phyloP scores from a whole-genome alignment of 352 stramenopile species.

The Phytophthora gonapodyides region DNA sequence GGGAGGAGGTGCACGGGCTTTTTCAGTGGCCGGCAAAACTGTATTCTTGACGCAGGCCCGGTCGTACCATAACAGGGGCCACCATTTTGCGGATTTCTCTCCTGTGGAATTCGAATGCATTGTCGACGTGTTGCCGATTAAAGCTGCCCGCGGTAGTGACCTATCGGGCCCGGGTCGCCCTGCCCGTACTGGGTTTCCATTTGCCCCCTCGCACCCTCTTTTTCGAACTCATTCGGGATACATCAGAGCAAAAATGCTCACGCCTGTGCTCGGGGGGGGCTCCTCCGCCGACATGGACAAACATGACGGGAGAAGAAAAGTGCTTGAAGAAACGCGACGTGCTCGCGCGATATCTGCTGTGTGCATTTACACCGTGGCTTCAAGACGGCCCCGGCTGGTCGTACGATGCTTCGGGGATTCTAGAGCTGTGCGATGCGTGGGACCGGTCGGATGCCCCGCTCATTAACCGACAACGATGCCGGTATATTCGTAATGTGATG shows the following conservation, averaged over 20 bases:
- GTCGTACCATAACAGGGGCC: background rate
- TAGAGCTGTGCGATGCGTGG: no score
- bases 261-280: slow-evolving; percentile 1
- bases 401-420: no score
- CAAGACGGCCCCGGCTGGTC: no score
- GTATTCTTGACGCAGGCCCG: slow-evolving; percentile 1
- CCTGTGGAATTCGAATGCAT: slow-evolving; percentile 9
- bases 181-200: slow-evolving; percentile 1
- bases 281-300: background rate
- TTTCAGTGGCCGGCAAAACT: background rate
- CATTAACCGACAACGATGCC: no score
- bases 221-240: slow-evolving; percentile 1
- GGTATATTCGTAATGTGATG: no score
- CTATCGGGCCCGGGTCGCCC: background rate
- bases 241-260: slow-evolving; percentile 5
- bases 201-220: slow-evolving; percentile 1
- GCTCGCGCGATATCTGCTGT: background rate
- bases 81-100: slow-evolving; percentile 1
- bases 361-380: no score
- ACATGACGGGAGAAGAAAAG: no score
- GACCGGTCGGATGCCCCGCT: no score
- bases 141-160: background rate
- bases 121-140: background rate
- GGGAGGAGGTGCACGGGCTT: background rate
- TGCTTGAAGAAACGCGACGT: no score